phyloP scores from a whole-genome alignment of 2,329 filamentous ascomycete genomes.

The Exophiala calicioides region DNA sequence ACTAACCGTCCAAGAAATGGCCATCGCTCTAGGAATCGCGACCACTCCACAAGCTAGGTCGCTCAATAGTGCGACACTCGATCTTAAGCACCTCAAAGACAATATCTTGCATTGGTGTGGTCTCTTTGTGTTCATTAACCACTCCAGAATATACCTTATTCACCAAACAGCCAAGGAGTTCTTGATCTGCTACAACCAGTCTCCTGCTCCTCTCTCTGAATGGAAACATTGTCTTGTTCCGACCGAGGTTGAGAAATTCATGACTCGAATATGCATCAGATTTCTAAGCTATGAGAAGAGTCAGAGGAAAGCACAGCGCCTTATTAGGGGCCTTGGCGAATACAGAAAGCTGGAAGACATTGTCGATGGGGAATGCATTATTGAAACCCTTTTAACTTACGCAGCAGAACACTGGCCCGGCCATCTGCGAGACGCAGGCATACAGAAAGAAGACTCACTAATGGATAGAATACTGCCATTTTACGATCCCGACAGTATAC shows the following conservation, averaged over 20 bases:
- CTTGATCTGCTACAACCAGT: slow-evolving; percentile 21
- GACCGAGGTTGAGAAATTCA: slow-evolving; percentile 7
- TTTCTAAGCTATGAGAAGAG: slow-evolving; percentile 1
- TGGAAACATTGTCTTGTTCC: slow-evolving; percentile 13
- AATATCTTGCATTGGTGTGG: slow-evolving; percentile 38
- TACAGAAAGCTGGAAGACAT: neutral
- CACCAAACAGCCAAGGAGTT: slow-evolving; percentile 47
- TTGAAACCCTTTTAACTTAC: slow-evolving; percentile 11
- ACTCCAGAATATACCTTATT: slow-evolving; percentile 40
- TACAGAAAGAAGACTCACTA: neutral
- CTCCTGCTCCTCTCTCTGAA: neutral
- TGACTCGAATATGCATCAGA: slow-evolving; percentile 15
- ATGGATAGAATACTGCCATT: neutral
- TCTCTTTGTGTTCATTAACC: slow-evolving; percentile 39
- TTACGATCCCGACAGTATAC: neutral
- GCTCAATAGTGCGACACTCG: neutral
- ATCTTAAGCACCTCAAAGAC: neutral
- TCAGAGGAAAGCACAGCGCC: neutral
- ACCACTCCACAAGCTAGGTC: neutral
- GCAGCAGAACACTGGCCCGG: slow-evolving; percentile 11
- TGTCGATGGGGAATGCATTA: neutral
- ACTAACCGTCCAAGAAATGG: slow-evolving; percentile 32
- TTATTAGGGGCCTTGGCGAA: neutral
- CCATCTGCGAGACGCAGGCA: slow-evolving; percentile 8
- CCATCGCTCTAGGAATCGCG: slow-evolving; percentile 27